A percentile compares a stretch with the other conserved stretches of the same genome.
phyloP scores from a whole-genome alignment of 169 alveolate species.

The Cyclospora cayetanensis region DNA sequence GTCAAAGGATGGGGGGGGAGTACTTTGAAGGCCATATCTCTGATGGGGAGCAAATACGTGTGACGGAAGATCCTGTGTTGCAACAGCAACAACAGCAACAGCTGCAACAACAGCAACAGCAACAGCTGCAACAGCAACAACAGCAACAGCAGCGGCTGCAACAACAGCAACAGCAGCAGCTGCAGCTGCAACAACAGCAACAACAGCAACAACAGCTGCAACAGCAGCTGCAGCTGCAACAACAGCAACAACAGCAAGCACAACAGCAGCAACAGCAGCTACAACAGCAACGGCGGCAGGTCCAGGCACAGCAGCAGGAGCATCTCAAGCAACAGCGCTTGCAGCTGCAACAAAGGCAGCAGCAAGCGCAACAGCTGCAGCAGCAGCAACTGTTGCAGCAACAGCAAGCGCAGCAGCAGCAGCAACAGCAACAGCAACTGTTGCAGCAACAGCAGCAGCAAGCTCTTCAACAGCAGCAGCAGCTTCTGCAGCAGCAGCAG shows the following conservation, averaged over 20 bases:
- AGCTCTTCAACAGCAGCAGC: background rate
- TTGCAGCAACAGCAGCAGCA: background rate
- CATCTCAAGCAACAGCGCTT: background rate
- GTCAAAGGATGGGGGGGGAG: conserved; percentile 29
- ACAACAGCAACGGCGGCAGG: background rate
- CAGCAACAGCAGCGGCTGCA: conserved; percentile 1
- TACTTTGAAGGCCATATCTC: conserved; percentile 13
- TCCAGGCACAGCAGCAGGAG: background rate
- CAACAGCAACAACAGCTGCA: background rate
- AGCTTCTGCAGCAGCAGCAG: conserved; percentile 4
- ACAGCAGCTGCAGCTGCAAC: conserved; percentile 10
- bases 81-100: conserved; percentile 37
- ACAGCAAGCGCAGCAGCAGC: conserved; percentile 14
- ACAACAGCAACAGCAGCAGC: conserved; percentile 44
- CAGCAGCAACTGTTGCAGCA: background rate
- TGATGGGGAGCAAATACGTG: conserved; percentile 38
- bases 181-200: conserved; percentile 6
- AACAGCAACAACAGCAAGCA: background rate
- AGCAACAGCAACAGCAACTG: conserved; percentile 30
- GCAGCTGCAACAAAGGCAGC: background rate
- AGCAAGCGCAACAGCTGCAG: background rate
- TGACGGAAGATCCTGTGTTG: background rate
- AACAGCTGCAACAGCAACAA: background rate
- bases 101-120: background rate
- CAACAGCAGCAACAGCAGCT: conserved; percentile 1